Evolutionary conservation across 768 basidiomycete genomes (phyloP).

Genomic region (Psilocybe subaeruginosa): DNA sequence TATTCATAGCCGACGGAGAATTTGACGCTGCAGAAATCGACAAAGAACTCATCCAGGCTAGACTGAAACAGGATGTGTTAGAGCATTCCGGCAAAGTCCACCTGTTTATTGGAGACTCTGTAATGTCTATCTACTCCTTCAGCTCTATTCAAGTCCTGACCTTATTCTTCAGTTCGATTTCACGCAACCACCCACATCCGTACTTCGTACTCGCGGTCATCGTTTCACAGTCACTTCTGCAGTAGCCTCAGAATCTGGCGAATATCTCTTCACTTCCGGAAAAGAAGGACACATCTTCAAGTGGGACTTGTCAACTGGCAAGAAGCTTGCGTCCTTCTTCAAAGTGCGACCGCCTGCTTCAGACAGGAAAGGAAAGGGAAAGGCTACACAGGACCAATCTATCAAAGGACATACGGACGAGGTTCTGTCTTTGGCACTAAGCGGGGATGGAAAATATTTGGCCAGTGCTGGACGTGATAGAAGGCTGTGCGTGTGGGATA

Average conservation of each 20-base stretch:
- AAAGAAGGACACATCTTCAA: constrained; percentile 92
- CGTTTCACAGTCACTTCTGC: constrained; percentile 83
- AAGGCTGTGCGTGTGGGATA: constrained; percentile 86
- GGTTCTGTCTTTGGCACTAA: constrained; percentile 81
- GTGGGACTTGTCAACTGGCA: constrained; percentile 75
- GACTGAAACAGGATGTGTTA: constrained; percentile 90
- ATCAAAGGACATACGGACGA: constrained; percentile 85
- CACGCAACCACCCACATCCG: constrained; percentile 42
- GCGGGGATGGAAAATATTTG: constrained; percentile 81
- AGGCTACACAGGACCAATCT: constrained; percentile 33
- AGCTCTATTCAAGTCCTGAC: not conserved
- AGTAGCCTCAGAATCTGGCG: constrained; percentile 71
- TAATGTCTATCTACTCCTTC: constrained; percentile 34
- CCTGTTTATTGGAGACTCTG: constrained; percentile 75
- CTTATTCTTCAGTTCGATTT: constrained; percentile 56
- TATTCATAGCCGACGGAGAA: constrained; percentile 72
- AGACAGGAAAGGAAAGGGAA: constrained; percentile 46
- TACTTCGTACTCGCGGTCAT: constrained; percentile 72
- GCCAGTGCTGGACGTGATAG: constrained; percentile 89
- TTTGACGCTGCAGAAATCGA: constrained; percentile 97
- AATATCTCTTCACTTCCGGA: constrained; percentile 82
- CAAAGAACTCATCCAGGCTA: constrained; percentile 85
- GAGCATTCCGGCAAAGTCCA: constrained; percentile 90
- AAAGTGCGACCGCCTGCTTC: constrained; percentile 47
- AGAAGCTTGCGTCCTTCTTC: constrained; percentile 58